Conservation (phyloP, 1,284 basidiomycete species). For the Sporisorium exsertum region DNA sequence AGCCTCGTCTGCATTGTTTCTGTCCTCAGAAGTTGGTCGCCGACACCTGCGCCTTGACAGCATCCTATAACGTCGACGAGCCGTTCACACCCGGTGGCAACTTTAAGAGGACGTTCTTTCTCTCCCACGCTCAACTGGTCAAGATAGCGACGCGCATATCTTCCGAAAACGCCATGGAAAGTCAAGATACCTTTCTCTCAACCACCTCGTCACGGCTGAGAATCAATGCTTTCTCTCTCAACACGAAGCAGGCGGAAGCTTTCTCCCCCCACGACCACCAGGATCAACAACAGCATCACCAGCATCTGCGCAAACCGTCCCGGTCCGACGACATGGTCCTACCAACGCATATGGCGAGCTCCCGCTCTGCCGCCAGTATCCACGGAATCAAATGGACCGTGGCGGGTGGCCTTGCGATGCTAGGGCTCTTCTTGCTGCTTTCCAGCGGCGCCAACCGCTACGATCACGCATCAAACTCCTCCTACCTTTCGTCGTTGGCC, state of each 20-base stretch:
- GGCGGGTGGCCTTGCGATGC: slow-evolving; percentile 9
- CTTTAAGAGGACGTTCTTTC: background rate
- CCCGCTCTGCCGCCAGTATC: background rate
- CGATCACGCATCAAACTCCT: slow-evolving; percentile 5
- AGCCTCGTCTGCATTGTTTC: no score
- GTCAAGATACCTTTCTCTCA: background rate
- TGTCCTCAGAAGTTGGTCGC: no score
- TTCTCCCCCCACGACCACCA: background rate
- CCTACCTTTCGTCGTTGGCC: slow-evolving; percentile 16
- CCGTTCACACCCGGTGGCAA: no score
- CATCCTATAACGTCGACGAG: background rate
- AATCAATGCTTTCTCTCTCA: slow-evolving; percentile 12
- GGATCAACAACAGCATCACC: slow-evolving; percentile 8
- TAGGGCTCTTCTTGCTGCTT: slow-evolving; percentile 23
- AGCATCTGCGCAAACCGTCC: background rate
- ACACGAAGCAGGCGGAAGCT: background rate
- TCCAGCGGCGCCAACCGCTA: slow-evolving; percentile 8
- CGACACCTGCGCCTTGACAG: background rate
- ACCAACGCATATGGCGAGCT: background rate
- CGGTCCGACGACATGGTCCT: background rate
- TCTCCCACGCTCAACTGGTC: background rate
- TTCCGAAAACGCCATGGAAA: background rate
- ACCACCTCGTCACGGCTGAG: slow-evolving; percentile 9
- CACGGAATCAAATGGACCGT: slow-evolving; percentile 9
- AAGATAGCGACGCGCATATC: background rate